Evolutionary conservation across 2,329 filamentous ascomycete genomes (phyloP), one percentile per base, ranked within the genome.

Genomic region (Pezicula carpinea): DNA sequence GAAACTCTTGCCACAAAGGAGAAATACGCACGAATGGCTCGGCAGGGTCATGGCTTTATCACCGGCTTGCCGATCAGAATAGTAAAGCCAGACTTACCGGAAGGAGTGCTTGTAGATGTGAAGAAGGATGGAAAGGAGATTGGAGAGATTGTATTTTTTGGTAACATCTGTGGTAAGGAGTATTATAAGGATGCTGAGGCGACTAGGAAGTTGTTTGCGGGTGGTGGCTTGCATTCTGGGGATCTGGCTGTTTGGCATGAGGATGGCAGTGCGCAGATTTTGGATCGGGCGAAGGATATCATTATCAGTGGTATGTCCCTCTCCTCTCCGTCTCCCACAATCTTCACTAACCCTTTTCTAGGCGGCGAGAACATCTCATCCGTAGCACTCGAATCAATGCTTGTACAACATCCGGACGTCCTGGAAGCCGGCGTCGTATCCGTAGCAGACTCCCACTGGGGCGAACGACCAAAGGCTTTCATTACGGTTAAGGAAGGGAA

Each of bases 321-420:
- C 19, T 15, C 21, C 43, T n/a, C 22, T 39, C 33, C 19, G 39
- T 38, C 49, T 38, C 10, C 31, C 23, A 17, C 26, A 17, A 26
- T 42, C 15, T 22, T 23, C n/a, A 36, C n/a, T 13, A 21, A 44
- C 33, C 35, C 31, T 39, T 36, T 23, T 14, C n/a, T 35, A 89
- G 91, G 92, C 39, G 93, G 93, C 48, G 93, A 99, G 67, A 99
- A 99, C 65, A 97, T 99, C 52, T 95, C 89, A 3, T 95, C 88
- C 0, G 86, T 99, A 1, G 90, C 93, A 0, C 77, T 99, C 3
- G 93, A 99, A 69, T 82, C 84, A 50, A 89, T 95, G 83, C 77
- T 99, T 1, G 85, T 85, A 5, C 85, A 89, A 41, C 93, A 99
- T 64, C 89, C 91, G 0, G 82, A 89, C 55, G 81, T 99, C 32